Evolutionary conservation across 176 grass and related monocot genomes (phyloP).

Genomic region (Pontederia paniculata): DNA sequence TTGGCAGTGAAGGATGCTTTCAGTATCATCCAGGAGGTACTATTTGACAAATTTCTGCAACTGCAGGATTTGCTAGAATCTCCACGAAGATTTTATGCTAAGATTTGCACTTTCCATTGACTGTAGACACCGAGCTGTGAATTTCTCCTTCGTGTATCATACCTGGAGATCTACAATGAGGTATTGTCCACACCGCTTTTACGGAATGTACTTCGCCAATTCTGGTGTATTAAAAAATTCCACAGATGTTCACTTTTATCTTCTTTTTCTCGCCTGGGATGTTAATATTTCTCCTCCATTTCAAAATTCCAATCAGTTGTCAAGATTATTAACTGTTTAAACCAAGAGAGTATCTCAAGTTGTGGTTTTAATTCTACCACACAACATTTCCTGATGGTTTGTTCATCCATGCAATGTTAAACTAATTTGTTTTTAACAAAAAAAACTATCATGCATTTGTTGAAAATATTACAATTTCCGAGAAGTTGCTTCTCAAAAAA

Average conservation of each 20-base stretch:
- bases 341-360: too few species aligned
- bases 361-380: too few species aligned
- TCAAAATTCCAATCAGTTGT: too few species aligned
- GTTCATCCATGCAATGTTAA: too few species aligned
- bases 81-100: constrained; percentile 6
- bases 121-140: constrained; percentile 78
- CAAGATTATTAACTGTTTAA: too few species aligned
- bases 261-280: too few species aligned
- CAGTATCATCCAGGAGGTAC: constrained; percentile 98
- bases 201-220: background rate
- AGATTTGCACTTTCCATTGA: constrained; percentile 18
- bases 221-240: background rate
- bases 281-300: too few species aligned
- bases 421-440: too few species aligned
- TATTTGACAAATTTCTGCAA: constrained; percentile 10
- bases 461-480: too few species aligned
- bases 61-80: background rate
- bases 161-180: constrained; percentile 99
- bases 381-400: too few species aligned
- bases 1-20: constrained; percentile 99
- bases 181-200: constrained; percentile 19
- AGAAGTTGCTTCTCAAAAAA: too few species aligned
- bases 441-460: too few species aligned
- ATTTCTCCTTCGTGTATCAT: constrained; percentile 97
- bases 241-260: background rate